These are phyloP conservation scores for Podospora bellae-mahoneyi DNA, from an alignment of 495 filamentous ascomycete species.

Conservation along the genomic window DNA sequence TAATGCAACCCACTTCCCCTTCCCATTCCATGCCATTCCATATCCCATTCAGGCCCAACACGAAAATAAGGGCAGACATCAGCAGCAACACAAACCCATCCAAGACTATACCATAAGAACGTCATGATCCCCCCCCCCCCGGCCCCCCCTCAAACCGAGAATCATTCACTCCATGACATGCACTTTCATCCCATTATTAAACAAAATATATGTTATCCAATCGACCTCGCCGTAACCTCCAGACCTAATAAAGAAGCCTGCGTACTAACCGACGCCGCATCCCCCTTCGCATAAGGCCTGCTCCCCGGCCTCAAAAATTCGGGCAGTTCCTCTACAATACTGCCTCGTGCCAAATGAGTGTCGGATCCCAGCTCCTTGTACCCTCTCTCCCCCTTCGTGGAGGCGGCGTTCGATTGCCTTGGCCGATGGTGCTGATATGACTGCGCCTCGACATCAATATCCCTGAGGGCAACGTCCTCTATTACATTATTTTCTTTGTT, in stretches of 20 bases:
- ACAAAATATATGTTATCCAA: neutral
- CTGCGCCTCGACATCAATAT: conserved; percentile 11
- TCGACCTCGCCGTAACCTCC: conserved; percentile 12
- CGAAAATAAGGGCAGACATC: neutral
- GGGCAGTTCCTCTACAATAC: neutral
- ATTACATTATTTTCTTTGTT: neutral
- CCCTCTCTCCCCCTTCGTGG: neutral
- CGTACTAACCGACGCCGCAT: conserved; percentile 8
- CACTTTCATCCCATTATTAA: neutral
- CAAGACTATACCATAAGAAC: neutral
- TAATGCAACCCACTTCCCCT: neutral
- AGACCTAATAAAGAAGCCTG: conserved; percentile 9
- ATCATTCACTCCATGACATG: neutral
- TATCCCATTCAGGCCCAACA: neutral
- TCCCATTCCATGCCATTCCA: neutral
- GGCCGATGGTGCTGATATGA: neutral
- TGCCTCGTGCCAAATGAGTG: neutral
- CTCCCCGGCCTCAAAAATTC: neutral
- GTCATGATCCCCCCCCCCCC: neutral
- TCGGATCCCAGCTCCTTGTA: neutral
- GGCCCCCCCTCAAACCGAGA: neutral
- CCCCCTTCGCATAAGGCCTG: conserved; percentile 8
- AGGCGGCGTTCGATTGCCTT: neutral
- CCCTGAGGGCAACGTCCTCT: conserved; percentile 9
- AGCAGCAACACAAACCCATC: neutral